Conservation (phyloP, 495 filamentous ascomycete genomes). For the Geopyxis carbonaria region DNA sequence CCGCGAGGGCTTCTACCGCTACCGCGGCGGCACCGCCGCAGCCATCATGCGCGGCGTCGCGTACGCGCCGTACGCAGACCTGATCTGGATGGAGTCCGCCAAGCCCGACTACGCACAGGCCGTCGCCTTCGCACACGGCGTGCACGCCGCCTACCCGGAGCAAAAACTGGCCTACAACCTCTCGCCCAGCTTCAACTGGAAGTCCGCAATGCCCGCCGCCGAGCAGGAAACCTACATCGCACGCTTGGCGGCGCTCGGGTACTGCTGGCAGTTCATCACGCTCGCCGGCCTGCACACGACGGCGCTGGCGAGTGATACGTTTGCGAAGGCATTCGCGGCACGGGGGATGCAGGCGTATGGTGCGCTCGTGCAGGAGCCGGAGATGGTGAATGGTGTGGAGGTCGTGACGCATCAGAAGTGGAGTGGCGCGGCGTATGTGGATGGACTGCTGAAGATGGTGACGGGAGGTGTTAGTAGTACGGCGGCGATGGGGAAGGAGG, state of each 20-base stretch:
- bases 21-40: slow-evolving; percentile 79
- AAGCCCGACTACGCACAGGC: slow-evolving; percentile 84
- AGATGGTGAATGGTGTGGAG: slow-evolving; percentile 78
- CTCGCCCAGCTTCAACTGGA: slow-evolving; percentile 99
- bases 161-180: slow-evolving; percentile 98
- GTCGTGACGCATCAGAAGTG: slow-evolving; percentile 99
- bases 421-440: slow-evolving; percentile 85
- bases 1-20: slow-evolving; percentile 84
- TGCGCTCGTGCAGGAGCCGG: slow-evolving; percentile 90
- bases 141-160: slow-evolving; percentile 88
- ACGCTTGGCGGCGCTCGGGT: slow-evolving; percentile 70
- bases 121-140: slow-evolving; percentile 82
- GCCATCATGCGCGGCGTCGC: slow-evolving; percentile 81
- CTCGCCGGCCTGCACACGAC: slow-evolving; percentile 94
- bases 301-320: slow-evolving; percentile 54
- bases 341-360: slow-evolving; percentile 93
- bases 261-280: slow-evolving; percentile 99
- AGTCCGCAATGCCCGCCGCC: slow-evolving; percentile 75
- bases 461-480: slow-evolving; percentile 82
- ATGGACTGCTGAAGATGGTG: slow-evolving; percentile 93
- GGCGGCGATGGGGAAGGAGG: slow-evolving; percentile 89
- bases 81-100: slow-evolving; percentile 99
- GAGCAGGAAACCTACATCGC: slow-evolving; percentile 97
- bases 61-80: slow-evolving; percentile 83
- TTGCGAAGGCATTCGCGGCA: slow-evolving; percentile 63